A percentile compares a stretch with the other conserved stretches of the same genome.
These are phyloP conservation scores for Blastobotrys peoriensis DNA, from an alignment of 805 yeast species.

Conservation along the genomic window DNA sequence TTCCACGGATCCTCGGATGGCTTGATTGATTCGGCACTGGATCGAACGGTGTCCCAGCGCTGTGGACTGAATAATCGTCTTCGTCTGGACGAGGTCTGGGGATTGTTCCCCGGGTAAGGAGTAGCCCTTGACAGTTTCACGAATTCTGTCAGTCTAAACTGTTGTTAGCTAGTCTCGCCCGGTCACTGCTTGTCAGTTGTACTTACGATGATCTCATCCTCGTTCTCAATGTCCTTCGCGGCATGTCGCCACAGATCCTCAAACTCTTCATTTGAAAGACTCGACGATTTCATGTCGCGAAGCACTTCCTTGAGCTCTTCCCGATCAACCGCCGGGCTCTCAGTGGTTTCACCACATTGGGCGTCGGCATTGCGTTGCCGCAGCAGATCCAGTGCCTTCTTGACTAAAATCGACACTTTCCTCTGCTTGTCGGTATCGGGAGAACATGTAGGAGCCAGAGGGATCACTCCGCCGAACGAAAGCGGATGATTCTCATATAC, in stretches of 20 bases:
- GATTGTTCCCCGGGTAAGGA: constrained; percentile 14
- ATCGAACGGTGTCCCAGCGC: constrained; percentile 20
- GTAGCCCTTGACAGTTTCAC: constrained; percentile 15
- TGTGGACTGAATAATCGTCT: constrained; percentile 19
- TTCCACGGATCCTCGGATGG: constrained; percentile 15
- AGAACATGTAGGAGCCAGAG: constrained; percentile 59
- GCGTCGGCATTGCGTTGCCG: constrained; percentile 61
- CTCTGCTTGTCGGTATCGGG: constrained; percentile 70
- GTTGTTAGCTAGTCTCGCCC: neutral
- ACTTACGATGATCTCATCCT: constrained; percentile 24
- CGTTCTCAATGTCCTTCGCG: constrained; percentile 55
- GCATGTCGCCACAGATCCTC: constrained; percentile 69
- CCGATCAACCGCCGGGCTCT: constrained; percentile 32
- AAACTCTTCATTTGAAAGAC: constrained; percentile 49
- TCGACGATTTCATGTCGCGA: constrained; percentile 19
- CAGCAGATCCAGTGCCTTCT: constrained; percentile 59
- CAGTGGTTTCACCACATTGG: constrained; percentile 41
- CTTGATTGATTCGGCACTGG: constrained; percentile 17
- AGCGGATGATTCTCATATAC: constrained; percentile 47
- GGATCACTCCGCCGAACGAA: constrained; percentile 50
- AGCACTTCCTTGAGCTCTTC: constrained; percentile 25
- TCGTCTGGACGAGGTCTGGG: constrained; percentile 12
- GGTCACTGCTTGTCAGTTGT: constrained; percentile 3
- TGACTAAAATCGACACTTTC: constrained; percentile 55
- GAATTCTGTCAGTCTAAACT: constrained; percentile 15